phyloP scores from a whole-genome alignment of 352 stramenopile species.

The Hyaloperonospora arabidopsidis region DNA sequence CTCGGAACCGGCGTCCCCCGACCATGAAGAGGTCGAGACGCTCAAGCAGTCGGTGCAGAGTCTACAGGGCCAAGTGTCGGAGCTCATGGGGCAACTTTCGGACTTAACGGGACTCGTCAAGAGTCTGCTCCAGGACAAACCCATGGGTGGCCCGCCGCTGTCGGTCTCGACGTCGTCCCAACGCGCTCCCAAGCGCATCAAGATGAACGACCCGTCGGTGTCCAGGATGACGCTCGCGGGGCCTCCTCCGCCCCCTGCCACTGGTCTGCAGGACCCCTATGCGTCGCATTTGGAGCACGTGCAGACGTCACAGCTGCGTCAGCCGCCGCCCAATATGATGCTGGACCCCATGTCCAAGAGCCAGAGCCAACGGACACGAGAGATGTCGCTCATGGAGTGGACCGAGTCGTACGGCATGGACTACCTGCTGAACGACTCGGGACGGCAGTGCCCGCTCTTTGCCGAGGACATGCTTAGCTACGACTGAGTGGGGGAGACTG shows the following conservation, averaged over 20 bases:
- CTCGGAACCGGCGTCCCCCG: slow-evolving; percentile 65
- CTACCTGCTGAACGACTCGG: slow-evolving; percentile 61
- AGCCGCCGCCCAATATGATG: slow-evolving; percentile 23
- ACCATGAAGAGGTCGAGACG: slow-evolving; percentile 71
- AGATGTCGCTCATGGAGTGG: slow-evolving; percentile 74
- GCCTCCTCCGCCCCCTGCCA: slow-evolving; percentile 6
- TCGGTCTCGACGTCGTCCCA: slow-evolving; percentile 13
- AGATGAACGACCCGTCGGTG: slow-evolving; percentile 16
- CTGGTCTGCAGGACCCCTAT: slow-evolving; percentile 18
- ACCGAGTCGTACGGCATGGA: slow-evolving; percentile 75
- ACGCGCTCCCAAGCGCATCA: slow-evolving; percentile 40
- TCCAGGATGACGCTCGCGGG: slow-evolving; percentile 11
- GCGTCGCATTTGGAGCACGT: slow-evolving; percentile 22
- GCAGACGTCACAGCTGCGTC: slow-evolving; percentile 11
- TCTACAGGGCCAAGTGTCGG: slow-evolving; percentile 62
- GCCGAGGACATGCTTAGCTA: slow-evolving; percentile 49
- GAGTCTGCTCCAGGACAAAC: slow-evolving; percentile 58
- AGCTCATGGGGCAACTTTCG: slow-evolving; percentile 70
- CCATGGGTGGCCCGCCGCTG: background rate
- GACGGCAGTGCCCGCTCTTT: slow-evolving; percentile 49
- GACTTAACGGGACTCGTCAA: slow-evolving; percentile 70
- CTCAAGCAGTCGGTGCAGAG: slow-evolving; percentile 68
- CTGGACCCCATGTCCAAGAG: slow-evolving; percentile 38
- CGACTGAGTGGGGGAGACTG: slow-evolving; percentile 27
- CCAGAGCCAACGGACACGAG: slow-evolving; percentile 38